These are phyloP conservation scores for Nissolia schottii DNA, from an alignment of 306 rosid genomes.

Conservation along the genomic window DNA sequence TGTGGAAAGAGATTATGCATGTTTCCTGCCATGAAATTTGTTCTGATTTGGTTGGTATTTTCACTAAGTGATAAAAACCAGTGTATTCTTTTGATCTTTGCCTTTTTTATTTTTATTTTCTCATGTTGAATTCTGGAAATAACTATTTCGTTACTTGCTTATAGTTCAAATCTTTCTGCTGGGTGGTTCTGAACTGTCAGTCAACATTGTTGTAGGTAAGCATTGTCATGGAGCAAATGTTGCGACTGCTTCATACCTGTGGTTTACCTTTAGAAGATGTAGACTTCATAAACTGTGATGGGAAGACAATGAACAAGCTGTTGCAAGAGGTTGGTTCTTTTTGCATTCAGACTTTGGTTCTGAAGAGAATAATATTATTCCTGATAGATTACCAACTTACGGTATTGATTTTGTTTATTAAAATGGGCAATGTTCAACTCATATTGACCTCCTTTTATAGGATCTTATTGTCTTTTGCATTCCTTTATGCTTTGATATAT, in stretches of 20 bases:
- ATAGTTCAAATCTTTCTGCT: neutral
- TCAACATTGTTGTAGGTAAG: slow-evolving; percentile 62
- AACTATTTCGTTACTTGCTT: neutral
- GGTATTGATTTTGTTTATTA: neutral
- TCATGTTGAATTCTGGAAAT: neutral
- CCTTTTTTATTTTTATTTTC: neutral
- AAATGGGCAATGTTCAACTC: slow-evolving; percentile 16
- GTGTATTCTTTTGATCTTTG: neutral
- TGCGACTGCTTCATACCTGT: slow-evolving; percentile 82
- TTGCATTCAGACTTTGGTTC: neutral
- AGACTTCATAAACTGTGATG: slow-evolving; percentile 88
- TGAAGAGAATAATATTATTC: neutral
- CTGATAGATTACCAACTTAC: slow-evolving; percentile 4
- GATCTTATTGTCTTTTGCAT: neutral
- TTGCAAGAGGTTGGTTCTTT: slow-evolving; percentile 63
- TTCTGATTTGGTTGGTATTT: neutral
- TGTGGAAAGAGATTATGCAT: neutral
- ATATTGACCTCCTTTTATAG: neutral
- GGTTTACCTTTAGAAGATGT: slow-evolving; percentile 85
- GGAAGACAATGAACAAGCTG: slow-evolving; percentile 90
- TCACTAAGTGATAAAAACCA: neutral
- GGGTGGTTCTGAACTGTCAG: neutral
- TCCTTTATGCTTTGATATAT: slow-evolving; percentile 1
- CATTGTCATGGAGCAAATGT: slow-evolving; percentile 98
- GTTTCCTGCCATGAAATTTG: neutral